Evolutionary conservation across 345 rosid species (phyloP).

Genomic region (Ceriops decandra): DNA sequence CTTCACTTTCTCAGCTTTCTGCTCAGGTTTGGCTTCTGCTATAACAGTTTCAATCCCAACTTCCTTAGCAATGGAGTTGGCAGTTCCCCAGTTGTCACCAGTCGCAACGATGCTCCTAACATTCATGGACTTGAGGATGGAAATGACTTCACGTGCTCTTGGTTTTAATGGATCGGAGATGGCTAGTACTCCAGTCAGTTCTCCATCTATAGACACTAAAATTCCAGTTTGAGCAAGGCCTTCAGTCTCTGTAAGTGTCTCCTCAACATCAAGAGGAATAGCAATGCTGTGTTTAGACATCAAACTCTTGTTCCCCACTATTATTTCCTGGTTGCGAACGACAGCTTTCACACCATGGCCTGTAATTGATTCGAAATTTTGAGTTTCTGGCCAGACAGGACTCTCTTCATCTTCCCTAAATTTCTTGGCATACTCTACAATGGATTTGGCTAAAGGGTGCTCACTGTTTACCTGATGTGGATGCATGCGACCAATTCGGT

Average conservation of each 20-base stretch:
- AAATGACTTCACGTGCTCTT: slow-evolving; percentile 61
- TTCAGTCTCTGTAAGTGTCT: slow-evolving; percentile 67
- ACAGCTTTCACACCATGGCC: slow-evolving; percentile 86
- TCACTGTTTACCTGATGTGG: slow-evolving; percentile 66
- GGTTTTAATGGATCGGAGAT: slow-evolving; percentile 83
- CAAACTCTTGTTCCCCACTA: slow-evolving; percentile 78
- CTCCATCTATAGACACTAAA: slow-evolving; percentile 56
- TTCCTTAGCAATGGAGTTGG: slow-evolving; percentile 71
- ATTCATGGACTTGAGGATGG: slow-evolving; percentile 75
- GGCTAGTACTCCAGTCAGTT: slow-evolving; percentile 64
- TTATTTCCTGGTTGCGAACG: slow-evolving; percentile 55
- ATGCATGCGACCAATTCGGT: not conserved
- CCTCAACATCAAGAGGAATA: slow-evolving; percentile 61
- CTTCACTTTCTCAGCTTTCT: slow-evolving; percentile 85
- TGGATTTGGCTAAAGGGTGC: slow-evolving; percentile 88
- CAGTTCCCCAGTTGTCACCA: slow-evolving; percentile 98
- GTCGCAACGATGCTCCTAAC: slow-evolving; percentile 85
- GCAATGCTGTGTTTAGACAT: slow-evolving; percentile 42
- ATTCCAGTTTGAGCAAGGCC: slow-evolving; percentile 80
- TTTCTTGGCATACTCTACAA: slow-evolving; percentile 73
- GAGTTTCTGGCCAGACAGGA: slow-evolving; percentile 79
- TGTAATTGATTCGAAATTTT: slow-evolving; percentile 60
- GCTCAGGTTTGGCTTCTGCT: slow-evolving; percentile 89
- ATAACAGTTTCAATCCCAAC: slow-evolving; percentile 74
- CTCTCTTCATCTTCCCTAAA: slow-evolving; percentile 74